Base-by-base conservation (phyloP, 495 filamentous ascomycete species). In the Podospora appendiculata region DNA sequence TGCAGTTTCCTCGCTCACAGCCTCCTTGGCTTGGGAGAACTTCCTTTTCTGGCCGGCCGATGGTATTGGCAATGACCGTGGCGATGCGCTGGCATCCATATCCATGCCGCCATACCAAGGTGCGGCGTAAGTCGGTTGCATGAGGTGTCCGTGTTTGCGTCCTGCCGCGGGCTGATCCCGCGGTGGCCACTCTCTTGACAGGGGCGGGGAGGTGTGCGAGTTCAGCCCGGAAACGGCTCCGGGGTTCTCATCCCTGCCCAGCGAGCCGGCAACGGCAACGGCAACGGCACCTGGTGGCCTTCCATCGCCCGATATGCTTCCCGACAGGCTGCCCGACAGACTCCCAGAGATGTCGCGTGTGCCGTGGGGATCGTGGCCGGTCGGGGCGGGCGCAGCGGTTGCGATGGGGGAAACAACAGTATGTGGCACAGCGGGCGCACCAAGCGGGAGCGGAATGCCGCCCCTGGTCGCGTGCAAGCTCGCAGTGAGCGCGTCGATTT, bases 401-500 rank as follows among this genome's bases (percentile, higher is more conserved):
- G 36, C 36, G 8, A 38, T 38, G 13, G 36, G 36, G 36, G 36
- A 13, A 38, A 13, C 36, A 38, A 38, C 13, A 10, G 36, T 43
- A 3, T 9, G 12, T 9, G 41, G 10, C 14, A 13, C 18, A 3
- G 41, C 41, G 10, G 18, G 8, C 25, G 43, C 13, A 8, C 13
- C 11, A 12, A 3, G 10, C 1, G 13, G 12, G 16, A 33, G 25
- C 38, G 25, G 46, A 2, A 7, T 12, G 40, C 61, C 46, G 54
- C 73, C 60, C 40, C 75, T 75, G 52, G 67, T 75, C 1, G 84
- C 81, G 34, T 88, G 79, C 49, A 95, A 60, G 46, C 79, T 87
- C 0, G 88, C 88, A 3, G 87, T 95, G 66, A 96, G 64, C 10
- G 84, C 87, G 71, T 96, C 89, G 46, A 98, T 91, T 72, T 94